Percentiles rank a stretch among this genome's conserved stretches.
Conservation (phyloP, 2,329 filamentous ascomycete species). For the Apiospora pterosperma region DNA sequence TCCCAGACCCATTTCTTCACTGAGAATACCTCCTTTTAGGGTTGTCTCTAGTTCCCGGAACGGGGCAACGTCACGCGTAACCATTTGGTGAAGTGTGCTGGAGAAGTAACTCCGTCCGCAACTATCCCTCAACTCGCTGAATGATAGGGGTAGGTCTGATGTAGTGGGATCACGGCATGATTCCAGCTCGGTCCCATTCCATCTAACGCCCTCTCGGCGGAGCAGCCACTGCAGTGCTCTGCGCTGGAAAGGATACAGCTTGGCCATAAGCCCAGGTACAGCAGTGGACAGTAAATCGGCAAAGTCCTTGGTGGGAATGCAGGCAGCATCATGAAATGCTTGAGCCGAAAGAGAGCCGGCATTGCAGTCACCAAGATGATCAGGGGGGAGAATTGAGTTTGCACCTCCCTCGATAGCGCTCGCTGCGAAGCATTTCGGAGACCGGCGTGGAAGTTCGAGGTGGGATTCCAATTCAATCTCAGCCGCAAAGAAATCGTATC, state of each 20-base stretch:
- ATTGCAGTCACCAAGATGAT: constrained; percentile 5
- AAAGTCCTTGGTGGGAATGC: constrained; percentile 52
- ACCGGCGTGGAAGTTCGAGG: constrained; percentile 25
- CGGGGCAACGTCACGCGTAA: constrained; percentile 44
- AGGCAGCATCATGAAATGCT: constrained; percentile 67
- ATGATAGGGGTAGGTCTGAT: constrained; percentile 38
- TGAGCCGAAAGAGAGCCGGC: constrained; percentile 38
- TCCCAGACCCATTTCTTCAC: constrained; percentile 81
- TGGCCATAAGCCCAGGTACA: constrained; percentile 43
- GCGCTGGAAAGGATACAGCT: constrained; percentile 70
- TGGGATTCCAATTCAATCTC: constrained; percentile 41
- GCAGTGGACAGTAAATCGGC: constrained; percentile 32
- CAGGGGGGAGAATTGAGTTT: constrained; percentile 31
- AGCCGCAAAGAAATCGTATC: constrained; percentile 30
- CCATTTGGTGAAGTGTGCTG: constrained; percentile 61
- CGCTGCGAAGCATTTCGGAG: constrained; percentile 29
- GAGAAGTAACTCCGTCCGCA: constrained; percentile 32
- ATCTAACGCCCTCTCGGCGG: constrained; percentile 47
- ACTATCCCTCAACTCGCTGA: constrained; percentile 40
- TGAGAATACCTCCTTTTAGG: constrained; percentile 61
- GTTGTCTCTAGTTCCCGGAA: constrained; percentile 40
- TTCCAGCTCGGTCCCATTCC: constrained; percentile 18
- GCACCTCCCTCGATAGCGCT: constrained; percentile 28
- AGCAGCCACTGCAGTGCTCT: constrained; percentile 69
- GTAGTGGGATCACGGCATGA: constrained; percentile 15